Evolutionary conservation across 352 stramenopile species (phyloP).

Genomic region (Globisporangium cystogenes): DNA sequence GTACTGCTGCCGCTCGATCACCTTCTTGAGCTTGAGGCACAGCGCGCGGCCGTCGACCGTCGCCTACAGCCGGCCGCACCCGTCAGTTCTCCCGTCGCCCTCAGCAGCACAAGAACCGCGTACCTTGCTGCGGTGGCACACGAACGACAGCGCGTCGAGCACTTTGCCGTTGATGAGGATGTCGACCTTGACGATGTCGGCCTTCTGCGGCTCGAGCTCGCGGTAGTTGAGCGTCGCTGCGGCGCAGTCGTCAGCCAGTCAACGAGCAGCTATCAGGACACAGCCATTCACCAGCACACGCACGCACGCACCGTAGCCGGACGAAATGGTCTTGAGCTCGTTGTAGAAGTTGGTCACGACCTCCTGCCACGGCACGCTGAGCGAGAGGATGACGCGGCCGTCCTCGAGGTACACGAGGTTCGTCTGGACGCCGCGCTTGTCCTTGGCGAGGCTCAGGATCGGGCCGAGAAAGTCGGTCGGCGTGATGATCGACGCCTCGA

Average conservation of each 20-base stretch:
- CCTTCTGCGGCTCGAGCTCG: constrained; percentile 86
- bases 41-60: constrained; percentile 82
- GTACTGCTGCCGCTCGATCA: constrained; percentile 98
- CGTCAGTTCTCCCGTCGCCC: no score
- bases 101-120: no score
- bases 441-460: constrained; percentile 94
- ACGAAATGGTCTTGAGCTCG: constrained; percentile 94
- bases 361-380: constrained; percentile 96
- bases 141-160: constrained; percentile 96
- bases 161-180: constrained; percentile 94
- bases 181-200: constrained; percentile 95
- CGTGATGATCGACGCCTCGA: constrained; percentile 95
- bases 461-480: constrained; percentile 92
- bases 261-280: no score
- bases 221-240: constrained; percentile 92
- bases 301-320: constrained; percentile 86
- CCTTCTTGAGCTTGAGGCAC: constrained; percentile 94
- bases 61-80: no score
- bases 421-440: constrained; percentile 85
- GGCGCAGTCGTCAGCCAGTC: not conserved
- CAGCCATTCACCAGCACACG: no score
- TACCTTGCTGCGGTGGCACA: constrained; percentile 89
- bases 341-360: constrained; percentile 99
- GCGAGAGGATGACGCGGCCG: constrained; percentile 91
- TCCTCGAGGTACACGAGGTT: constrained; percentile 96